Conservation (phyloP, 176 grass and related monocot genomes). For the Saccharum officinarum region DNA sequence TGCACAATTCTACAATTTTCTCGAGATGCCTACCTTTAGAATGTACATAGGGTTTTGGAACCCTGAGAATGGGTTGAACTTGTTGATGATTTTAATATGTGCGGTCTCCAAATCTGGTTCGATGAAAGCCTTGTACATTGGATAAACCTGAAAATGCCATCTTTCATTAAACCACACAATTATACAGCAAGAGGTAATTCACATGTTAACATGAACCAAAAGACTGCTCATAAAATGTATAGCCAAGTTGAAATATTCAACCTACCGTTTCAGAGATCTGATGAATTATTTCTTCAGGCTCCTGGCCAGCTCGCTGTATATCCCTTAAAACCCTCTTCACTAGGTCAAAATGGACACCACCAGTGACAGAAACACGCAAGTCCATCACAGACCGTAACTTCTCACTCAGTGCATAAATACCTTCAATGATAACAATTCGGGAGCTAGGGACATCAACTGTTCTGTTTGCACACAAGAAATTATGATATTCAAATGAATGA, state of each 20-base stretch:
- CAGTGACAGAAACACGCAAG: constrained; percentile 95
- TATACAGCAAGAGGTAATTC: not conserved
- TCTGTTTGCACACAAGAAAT: constrained; percentile 58
- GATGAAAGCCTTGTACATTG: constrained; percentile 99
- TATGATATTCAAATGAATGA: constrained; percentile 23
- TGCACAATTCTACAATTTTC: not conserved
- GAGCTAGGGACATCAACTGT: constrained; percentile 85
- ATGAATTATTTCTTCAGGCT: constrained; percentile 98
- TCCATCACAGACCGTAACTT: constrained; percentile 79
- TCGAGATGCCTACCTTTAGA: constrained; percentile 58
- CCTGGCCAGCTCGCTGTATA: constrained; percentile 93
- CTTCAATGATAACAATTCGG: constrained; percentile 89
- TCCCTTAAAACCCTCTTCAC: constrained; percentile 98
- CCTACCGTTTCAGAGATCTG: constrained; percentile 95
- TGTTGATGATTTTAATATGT: constrained; percentile 95
- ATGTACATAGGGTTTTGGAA: constrained; percentile 99
- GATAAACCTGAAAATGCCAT: constrained; percentile 73
- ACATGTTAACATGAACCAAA: constrained; percentile 21
- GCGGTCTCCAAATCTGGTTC: constrained; percentile 90
- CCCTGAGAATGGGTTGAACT: constrained; percentile 60
- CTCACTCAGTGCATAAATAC: constrained; percentile 94
- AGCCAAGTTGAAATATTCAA: constrained; percentile 32
- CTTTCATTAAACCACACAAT: constrained; percentile 17
- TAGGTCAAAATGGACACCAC: constrained; percentile 98
- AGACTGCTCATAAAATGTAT: not conserved